phyloP scores from a whole-genome alignment of 257 asterid genomes.

The Fraxinus cuspidata region DNA sequence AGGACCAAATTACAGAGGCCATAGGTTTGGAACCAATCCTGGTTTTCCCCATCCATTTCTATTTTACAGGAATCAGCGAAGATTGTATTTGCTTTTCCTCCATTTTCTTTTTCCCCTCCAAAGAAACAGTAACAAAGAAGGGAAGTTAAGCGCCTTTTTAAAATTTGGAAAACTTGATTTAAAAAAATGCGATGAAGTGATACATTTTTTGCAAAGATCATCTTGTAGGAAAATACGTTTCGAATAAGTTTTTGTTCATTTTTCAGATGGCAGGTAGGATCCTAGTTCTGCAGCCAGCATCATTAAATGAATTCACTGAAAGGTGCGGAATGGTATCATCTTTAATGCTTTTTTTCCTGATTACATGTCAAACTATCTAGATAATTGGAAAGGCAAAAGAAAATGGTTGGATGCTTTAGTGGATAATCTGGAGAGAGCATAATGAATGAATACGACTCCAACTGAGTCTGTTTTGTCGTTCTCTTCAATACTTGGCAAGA shows the following conservation, averaged over 20 bases:
- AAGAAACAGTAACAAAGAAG: conserved; percentile 1
- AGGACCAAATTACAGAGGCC: background rate
- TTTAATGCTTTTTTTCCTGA: conserved; percentile 22
- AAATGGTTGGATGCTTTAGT: conserved; percentile 19
- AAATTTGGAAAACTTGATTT: background rate
- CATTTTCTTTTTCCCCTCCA: conserved; percentile 8
- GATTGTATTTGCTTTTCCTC: conserved; percentile 1
- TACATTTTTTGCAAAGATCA: conserved; percentile 3
- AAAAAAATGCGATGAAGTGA: background rate
- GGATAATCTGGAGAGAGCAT: conserved; percentile 20
- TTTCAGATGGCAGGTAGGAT: conserved; percentile 90
- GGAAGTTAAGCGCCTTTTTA: background rate
- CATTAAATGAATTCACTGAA: conserved; percentile 72
- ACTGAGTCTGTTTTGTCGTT: conserved; percentile 10
- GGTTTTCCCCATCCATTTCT: conserved; percentile 14
- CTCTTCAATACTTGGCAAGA: conserved; percentile 1
- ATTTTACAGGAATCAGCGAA: background rate
- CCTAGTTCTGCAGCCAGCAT: conserved; percentile 69
- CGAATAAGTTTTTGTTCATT: background rate
- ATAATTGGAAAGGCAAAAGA: conserved; percentile 18
- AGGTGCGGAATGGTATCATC: conserved; percentile 43
- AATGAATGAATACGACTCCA: conserved; percentile 1
- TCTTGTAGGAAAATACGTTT: background rate
- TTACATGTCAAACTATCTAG: conserved; percentile 19
- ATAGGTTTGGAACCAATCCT: background rate